Base-by-base conservation (phyloP, 2,329 filamentous ascomycete species). In the Pseudocercospora eumusae region DNA sequence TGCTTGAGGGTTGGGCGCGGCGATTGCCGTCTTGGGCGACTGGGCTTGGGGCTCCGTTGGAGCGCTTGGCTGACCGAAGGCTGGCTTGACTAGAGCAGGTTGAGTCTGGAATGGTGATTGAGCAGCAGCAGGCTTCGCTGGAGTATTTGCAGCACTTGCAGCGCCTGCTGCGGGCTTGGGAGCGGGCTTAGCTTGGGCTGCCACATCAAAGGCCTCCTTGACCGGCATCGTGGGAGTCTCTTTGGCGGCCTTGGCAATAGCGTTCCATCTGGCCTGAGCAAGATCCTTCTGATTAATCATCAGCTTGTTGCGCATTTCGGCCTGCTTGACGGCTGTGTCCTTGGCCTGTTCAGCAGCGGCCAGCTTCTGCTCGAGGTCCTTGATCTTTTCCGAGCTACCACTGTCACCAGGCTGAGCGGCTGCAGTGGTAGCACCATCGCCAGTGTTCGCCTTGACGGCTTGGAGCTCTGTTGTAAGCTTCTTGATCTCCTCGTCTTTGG, bases 161-260 rank as follows among this genome's bases (percentile, higher is more conserved):
- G 60, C 56, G 25, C 59, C 65, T 21, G 65, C 65, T 54, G 59
- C 57, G 56, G 59, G 63, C 60, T 57, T 70, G 64, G 69, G 27
- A 44, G 72, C 60, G 47, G 73, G 67, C 56, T 74, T 70, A 20
- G 86, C 84, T 57, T 78, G 81, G 76, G 93, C 93, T 0, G 89
- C 92, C 58, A 90, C 79, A 66, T 89, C 87, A 90, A 91, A 97
- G 0, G 97, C 93, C 75, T 97, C 92, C 9, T 81, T 85, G 3
- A 98, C 92, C 0, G 92, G 86, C 73, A 87, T 88, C 70, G 93
- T 83, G 0, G 93, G 93, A 0, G 93, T 97, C 53, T 96, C 89
- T n/a, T 83, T 83, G 0, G 89, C 92, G 11, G 93, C 93, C 52
- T 86, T 90, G 71, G 92, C 85, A 3, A 98, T 90, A 1, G 95